Percentiles rank a stretch among this genome's conserved stretches.
Evolutionary conservation across 2,329 filamentous ascomycete genomes (phyloP).

Genomic region (Xylariaceae sp.): DNA sequence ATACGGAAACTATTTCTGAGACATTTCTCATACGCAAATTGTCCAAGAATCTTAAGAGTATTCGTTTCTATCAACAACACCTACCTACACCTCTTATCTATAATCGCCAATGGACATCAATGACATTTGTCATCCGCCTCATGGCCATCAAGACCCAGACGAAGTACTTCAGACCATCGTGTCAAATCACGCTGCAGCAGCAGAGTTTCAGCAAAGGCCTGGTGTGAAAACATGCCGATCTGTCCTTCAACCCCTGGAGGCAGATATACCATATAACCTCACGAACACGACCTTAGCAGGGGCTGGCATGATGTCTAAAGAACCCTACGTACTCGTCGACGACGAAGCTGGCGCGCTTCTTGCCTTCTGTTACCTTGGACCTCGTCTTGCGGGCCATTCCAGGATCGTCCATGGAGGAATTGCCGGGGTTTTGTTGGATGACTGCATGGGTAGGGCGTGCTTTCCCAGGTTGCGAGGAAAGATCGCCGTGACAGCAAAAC

Average conservation of each 20-base stretch:
- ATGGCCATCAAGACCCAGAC: neutral
- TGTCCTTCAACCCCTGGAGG: neutral
- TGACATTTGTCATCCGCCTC: too few species aligned
- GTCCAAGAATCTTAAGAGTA: too few species aligned
- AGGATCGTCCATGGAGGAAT: conserved; percentile 6
- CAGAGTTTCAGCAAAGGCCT: neutral
- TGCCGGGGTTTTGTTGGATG: neutral
- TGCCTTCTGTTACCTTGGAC: conserved; percentile 5
- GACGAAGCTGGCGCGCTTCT: conserved; percentile 1
- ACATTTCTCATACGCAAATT: too few species aligned
- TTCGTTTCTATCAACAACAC: too few species aligned
- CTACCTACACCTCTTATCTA: too few species aligned
- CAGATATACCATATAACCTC: conserved; percentile 3
- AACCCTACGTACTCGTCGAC: neutral
- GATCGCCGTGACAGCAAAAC: conserved; percentile 1
- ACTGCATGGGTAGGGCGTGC: neutral
- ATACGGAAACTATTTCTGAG: too few species aligned
- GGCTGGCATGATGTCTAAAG: neutral
- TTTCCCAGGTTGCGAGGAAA: neutral
- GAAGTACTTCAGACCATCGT: neutral
- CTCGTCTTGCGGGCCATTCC: neutral
- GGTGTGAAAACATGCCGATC: neutral
- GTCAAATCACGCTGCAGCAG: neutral
- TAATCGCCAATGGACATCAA: too few species aligned
- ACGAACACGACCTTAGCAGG: neutral